Evolutionary conservation across 1,284 basidiomycete genomes (phyloP).

Genomic region (Exsudoporus floridanus): DNA sequence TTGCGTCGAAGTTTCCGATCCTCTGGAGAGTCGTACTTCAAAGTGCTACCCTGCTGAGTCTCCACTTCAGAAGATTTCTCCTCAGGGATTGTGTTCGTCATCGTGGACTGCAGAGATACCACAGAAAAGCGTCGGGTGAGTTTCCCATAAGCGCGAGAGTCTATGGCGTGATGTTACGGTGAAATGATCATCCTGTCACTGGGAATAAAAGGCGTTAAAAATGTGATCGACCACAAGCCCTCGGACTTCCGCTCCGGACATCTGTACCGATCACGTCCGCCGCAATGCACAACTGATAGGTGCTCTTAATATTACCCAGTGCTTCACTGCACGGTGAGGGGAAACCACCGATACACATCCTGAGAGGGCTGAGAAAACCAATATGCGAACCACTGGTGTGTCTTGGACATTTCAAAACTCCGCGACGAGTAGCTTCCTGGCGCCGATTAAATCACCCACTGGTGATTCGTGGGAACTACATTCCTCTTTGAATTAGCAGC

Average conservation of each 20-base stretch:
- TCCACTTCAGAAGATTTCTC: slow-evolving; percentile 18
- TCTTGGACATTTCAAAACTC: background rate
- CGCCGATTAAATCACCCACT: background rate
- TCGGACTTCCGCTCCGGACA: too few species aligned
- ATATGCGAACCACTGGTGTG: too few species aligned
- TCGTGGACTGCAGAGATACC: background rate
- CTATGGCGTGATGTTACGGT: slow-evolving; percentile 7
- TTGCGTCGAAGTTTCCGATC: slow-evolving; percentile 44
- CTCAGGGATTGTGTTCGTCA: slow-evolving; percentile 10
- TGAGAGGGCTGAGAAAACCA: too few species aligned
- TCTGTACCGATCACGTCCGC: too few species aligned
- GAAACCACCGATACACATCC: too few species aligned
- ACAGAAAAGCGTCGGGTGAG: background rate
- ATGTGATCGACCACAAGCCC: too few species aligned
- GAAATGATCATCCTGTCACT: background rate
- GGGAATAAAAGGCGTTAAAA: background rate
- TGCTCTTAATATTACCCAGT: too few species aligned
- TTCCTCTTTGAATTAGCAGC: slow-evolving; percentile 16
- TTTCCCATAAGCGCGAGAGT: background rate
- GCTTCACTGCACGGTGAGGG: too few species aligned
- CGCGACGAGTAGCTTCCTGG: background rate
- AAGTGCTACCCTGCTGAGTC: background rate
- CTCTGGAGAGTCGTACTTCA: slow-evolving; percentile 30
- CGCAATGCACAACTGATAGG: too few species aligned
- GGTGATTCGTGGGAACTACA: slow-evolving; percentile 18